Percentiles rank a stretch among this genome's conserved stretches.
Conservation (phyloP, 2,329 filamentous ascomycete species). For the Calycina herbarum region DNA sequence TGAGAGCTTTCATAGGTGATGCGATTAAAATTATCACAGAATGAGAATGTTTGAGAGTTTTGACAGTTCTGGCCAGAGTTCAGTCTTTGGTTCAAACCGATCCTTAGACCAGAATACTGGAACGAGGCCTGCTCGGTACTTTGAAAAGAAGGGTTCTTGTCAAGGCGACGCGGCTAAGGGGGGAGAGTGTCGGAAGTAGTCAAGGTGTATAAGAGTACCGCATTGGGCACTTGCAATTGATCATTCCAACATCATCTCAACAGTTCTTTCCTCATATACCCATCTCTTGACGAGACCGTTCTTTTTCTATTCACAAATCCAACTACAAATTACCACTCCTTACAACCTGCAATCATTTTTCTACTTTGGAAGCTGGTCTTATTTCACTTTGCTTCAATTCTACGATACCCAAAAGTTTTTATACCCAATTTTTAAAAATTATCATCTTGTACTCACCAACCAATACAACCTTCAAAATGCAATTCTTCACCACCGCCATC, state of each 20-base stretch:
- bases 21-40: not conserved
- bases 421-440: not conserved
- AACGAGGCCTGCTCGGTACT: not conserved
- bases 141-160: not conserved
- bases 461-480: slow-evolving; percentile 9
- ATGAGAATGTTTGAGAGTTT: slow-evolving; percentile 2
- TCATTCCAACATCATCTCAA: not conserved
- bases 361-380: not conserved
- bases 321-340: slow-evolving; percentile 8
- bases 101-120: not conserved
- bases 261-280: not conserved
- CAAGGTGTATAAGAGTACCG: slow-evolving; percentile 2
- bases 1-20: not conserved
- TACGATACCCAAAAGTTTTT: slow-evolving; percentile 3
- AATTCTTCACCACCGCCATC: slow-evolving; percentile 3
- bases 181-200: not conserved
- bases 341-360: slow-evolving; percentile 9
- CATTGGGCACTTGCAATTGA: not conserved
- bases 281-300: slow-evolving; percentile 7
- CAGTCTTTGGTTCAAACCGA: not conserved
- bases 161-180: not conserved
- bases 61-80: not conserved
- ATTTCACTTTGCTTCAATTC: not conserved
- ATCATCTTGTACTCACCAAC: not conserved
- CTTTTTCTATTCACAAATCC: slow-evolving; percentile 10